Evolutionary conservation across 2,329 filamentous ascomycete species (phyloP).

Genomic region (Thielaviopsis populi): DNA sequence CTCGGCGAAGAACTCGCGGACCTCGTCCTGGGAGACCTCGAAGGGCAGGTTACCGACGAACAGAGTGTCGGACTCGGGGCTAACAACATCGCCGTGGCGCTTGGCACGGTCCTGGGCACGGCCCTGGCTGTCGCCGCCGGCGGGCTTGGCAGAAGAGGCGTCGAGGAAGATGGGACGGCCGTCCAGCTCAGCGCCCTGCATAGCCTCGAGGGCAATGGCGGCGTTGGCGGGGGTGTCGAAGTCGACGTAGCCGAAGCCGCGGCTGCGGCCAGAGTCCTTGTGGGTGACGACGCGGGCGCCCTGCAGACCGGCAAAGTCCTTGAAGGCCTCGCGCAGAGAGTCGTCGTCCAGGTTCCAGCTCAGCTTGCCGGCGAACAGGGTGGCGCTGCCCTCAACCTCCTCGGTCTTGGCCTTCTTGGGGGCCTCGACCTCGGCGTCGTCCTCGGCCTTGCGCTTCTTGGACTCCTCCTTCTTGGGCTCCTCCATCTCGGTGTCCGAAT

Average conservation of each 20-base stretch:
- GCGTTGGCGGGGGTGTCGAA: slow-evolving; percentile 55
- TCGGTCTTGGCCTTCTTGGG: slow-evolving; percentile 56
- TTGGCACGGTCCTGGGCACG: slow-evolving; percentile 49
- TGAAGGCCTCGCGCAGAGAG: slow-evolving; percentile 65
- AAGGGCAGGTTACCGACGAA: slow-evolving; percentile 89
- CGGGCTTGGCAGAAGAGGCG: slow-evolving; percentile 38
- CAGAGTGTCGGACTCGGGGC: slow-evolving; percentile 69
- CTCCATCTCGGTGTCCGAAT: slow-evolving; percentile 24
- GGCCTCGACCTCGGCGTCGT: slow-evolving; percentile 31
- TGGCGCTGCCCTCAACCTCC: slow-evolving; percentile 30
- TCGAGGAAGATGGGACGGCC: slow-evolving; percentile 64
- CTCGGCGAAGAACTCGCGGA: slow-evolving; percentile 60
- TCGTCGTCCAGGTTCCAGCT: slow-evolving; percentile 86
- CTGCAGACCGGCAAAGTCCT: slow-evolving; percentile 57
- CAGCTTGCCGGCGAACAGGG: slow-evolving; percentile 74
- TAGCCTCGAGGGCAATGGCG: slow-evolving; percentile 56
- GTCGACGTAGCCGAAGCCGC: slow-evolving; percentile 89
- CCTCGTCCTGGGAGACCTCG: slow-evolving; percentile 59
- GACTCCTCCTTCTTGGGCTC: slow-evolving; percentile 25
- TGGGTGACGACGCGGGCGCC: slow-evolving; percentile 72
- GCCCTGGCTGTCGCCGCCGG: slow-evolving; percentile 35
- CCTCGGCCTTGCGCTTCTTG: slow-evolving; percentile 36
- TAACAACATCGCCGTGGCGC: slow-evolving; percentile 64
- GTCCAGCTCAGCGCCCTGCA: slow-evolving; percentile 60
- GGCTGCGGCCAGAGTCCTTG: slow-evolving; percentile 65